These are phyloP conservation scores for Eucalyptus dawsonii DNA, from an alignment of 345 rosid species.

Conservation along the genomic window DNA sequence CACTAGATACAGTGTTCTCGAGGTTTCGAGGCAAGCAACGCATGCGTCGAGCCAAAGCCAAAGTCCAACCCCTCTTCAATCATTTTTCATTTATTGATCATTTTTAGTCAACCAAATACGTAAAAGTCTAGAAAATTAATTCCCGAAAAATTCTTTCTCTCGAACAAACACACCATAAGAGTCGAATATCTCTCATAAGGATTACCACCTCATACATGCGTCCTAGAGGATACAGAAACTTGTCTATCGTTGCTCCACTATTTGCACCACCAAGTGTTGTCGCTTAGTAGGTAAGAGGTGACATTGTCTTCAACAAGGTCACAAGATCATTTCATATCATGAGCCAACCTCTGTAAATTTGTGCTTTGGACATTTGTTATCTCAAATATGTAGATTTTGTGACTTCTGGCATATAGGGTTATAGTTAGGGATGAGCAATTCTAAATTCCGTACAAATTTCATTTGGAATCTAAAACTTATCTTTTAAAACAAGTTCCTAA, in stretches of 20 bases:
- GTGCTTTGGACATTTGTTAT: not conserved
- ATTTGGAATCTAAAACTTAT: too few species aligned
- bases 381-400: not conserved
- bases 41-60: not conserved
- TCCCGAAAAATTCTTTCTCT: not conserved
- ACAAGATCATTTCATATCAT: not conserved
- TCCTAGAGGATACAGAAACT: not conserved
- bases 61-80: too few species aligned
- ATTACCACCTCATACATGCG: not conserved
- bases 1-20: not conserved
- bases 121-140: not conserved
- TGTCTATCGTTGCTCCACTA: not conserved
- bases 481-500: accelerated
- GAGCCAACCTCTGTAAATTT: not conserved
- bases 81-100: not conserved
- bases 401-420: not conserved
- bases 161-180: not conserved
- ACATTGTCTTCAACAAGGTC: not conserved
- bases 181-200: not conserved
- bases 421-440: too few species aligned
- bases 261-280: not conserved
- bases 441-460: accelerated
- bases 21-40: not conserved
- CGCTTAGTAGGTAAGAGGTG: not conserved
- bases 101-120: not conserved